Evolutionary conservation across 306 rosid genomes (phyloP).

Genomic region (Abrus precatorius): DNA sequence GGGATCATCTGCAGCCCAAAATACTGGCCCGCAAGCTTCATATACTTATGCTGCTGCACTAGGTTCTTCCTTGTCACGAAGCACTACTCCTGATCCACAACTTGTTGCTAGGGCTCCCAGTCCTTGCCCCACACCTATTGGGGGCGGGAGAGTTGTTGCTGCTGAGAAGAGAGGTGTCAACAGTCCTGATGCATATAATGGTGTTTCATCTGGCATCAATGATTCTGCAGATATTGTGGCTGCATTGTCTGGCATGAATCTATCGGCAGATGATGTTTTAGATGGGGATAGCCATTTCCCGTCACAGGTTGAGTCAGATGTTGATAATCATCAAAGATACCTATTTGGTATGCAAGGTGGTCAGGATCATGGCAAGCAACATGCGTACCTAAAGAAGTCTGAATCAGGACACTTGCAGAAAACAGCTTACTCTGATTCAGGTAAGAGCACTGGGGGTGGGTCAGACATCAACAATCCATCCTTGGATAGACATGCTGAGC

Average conservation of each 20-base stretch:
- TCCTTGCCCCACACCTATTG: conserved; percentile 91
- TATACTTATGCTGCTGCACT: conserved; percentile 88
- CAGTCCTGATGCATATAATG: conserved; percentile 71
- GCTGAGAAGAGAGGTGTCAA: conserved; percentile 70
- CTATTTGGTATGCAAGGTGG: conserved; percentile 81
- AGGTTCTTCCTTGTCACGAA: conserved; percentile 86
- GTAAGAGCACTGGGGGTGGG: conserved; percentile 61
- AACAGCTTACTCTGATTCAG: conserved; percentile 60
- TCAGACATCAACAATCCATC: conserved; percentile 55
- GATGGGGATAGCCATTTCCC: conserved; percentile 69
- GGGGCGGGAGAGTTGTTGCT: conserved; percentile 78
- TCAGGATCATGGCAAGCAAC: conserved; percentile 72
- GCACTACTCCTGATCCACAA: conserved; percentile 96
- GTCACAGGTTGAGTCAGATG: conserved; percentile 72
- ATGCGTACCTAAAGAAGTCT: conserved; percentile 67
- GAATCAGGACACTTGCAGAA: conserved; percentile 69
- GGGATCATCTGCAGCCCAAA: conserved; percentile 73
- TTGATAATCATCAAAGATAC: conserved; percentile 68
- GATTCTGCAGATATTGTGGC: conserved; percentile 80
- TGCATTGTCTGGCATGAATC: conserved; percentile 80
- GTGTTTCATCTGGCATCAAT: conserved; percentile 67
- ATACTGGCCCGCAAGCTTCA: conserved; percentile 68
- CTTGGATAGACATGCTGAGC: conserved; percentile 65
- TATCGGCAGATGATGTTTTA: conserved; percentile 64
- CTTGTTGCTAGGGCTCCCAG: conserved; percentile 88